Percentiles rank a stretch among this genome's conserved stretches.
phyloP scores from a whole-genome alignment of 106 monocot genomes.

The Ottelia alismoides region DNA sequence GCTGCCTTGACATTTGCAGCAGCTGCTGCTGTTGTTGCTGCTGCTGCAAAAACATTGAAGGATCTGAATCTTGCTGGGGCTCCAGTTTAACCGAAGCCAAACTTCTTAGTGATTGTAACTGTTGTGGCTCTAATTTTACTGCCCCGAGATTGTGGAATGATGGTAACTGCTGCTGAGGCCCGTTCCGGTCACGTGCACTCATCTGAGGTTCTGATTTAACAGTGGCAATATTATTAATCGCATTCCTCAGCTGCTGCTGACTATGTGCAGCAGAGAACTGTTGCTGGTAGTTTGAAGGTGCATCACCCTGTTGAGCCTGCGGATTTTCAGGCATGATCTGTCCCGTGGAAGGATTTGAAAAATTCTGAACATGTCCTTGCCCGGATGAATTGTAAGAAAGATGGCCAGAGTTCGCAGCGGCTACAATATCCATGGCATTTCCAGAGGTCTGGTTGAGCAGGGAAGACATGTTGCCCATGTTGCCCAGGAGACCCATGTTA shows the following conservation, averaged over 20 bases:
- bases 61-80: constrained; percentile 14
- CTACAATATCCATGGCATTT: constrained; percentile 15
- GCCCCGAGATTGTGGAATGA: constrained; percentile 6
- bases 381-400: constrained; percentile 15
- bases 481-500: constrained; percentile 16
- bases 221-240: constrained; percentile 1
- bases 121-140: constrained; percentile 28
- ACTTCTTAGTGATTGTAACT: constrained; percentile 22
- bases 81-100: constrained; percentile 39
- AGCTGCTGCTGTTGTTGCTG: constrained; percentile 33
- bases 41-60: constrained; percentile 23
- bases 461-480: constrained; percentile 16
- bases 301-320: constrained; percentile 17
- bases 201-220: constrained; percentile 30
- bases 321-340: not conserved
- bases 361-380: constrained; percentile 9
- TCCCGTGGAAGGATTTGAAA: constrained; percentile 1
- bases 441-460: constrained; percentile 20
- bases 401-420: constrained; percentile 19
- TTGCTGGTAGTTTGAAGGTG: constrained; percentile 22
- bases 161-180: constrained; percentile 6
- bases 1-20: constrained; percentile 11
- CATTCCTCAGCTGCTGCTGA: constrained; percentile 26
- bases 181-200: constrained; percentile 11
- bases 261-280: constrained; percentile 3